A percentile compares a stretch with the other conserved stretches of the same genome.
phyloP scores from a whole-genome alignment of 2,329 filamentous ascomycete species.

The Neoascochyta sp. region DNA sequence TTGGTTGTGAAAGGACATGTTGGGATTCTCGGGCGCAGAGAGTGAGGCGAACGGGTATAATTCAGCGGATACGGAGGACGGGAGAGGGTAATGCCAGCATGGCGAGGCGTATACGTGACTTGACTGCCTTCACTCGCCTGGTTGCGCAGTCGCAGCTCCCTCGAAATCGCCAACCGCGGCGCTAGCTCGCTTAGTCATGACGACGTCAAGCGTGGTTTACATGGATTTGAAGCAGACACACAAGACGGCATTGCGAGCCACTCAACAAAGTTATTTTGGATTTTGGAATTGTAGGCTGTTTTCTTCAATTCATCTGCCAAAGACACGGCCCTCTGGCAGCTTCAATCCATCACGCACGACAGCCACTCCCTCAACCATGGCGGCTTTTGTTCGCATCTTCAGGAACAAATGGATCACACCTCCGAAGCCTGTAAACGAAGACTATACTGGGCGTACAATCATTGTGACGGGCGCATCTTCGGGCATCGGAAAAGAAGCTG shows the following conservation, averaged over 20 bases:
- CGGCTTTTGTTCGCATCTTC: constrained; percentile 22
- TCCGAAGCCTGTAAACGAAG: constrained; percentile 32
- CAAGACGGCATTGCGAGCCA: no score
- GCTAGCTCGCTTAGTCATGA: constrained; percentile 5
- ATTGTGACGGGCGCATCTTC: constrained; percentile 46
- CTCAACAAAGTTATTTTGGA: no score
- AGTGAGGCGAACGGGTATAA: no score
- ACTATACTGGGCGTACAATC: constrained; percentile 39
- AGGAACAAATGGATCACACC: constrained; percentile 33
- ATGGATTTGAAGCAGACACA: no score
- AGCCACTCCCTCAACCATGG: constrained; percentile 38
- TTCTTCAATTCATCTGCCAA: no score
- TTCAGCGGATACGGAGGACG: constrained; percentile 20
- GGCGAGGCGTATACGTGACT: constrained; percentile 22
- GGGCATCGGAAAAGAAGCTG: constrained; percentile 41
- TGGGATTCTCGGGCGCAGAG: no score
- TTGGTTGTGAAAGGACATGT: constrained; percentile 29
- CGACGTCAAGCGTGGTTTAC: no score
- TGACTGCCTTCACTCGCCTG: constrained; percentile 14
- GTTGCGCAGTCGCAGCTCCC: constrained; percentile 8
- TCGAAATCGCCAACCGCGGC: constrained; percentile 6
- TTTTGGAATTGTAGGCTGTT: no score
- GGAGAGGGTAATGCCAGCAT: constrained; percentile 24
- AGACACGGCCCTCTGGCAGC: no score
- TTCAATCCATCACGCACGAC: no score